These are phyloP conservation scores for Hansfordia pulvinata DNA, from an alignment of 2,329 filamentous ascomycete genomes.

Conservation along the genomic window DNA sequence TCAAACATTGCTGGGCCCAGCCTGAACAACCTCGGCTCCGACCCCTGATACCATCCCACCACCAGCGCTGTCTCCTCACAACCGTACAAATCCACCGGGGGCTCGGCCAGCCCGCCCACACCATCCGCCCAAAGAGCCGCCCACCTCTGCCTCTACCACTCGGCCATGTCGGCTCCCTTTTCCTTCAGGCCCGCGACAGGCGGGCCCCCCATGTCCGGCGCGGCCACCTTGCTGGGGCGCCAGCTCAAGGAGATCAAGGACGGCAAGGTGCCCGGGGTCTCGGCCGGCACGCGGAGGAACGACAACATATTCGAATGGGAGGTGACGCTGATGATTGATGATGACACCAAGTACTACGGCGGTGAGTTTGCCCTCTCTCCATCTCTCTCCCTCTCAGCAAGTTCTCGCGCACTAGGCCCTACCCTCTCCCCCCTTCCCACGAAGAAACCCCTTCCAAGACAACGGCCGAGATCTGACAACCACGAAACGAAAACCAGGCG, in stretches of 20 bases:
- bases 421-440: background rate
- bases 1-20: too few species aligned
- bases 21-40: slow-evolving; percentile 41
- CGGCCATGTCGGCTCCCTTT: slow-evolving; percentile 28
- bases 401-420: too few species aligned
- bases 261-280: slow-evolving; percentile 88
- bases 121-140: too few species aligned
- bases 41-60: slow-evolving; percentile 34
- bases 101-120: too few species aligned
- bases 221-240: slow-evolving; percentile 61
- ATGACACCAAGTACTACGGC: slow-evolving; percentile 87
- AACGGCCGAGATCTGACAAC: background rate
- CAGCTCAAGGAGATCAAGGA: slow-evolving; percentile 90
- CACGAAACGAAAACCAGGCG: slow-evolving; percentile 40
- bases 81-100: too few species aligned
- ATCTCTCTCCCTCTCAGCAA: background rate
- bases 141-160: too few species aligned
- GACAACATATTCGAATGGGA: slow-evolving; percentile 95
- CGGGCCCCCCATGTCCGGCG: slow-evolving; percentile 33
- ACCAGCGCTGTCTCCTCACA: too few species aligned
- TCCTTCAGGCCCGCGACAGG: slow-evolving; percentile 32
- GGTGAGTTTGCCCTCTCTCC: slow-evolving; percentile 37
- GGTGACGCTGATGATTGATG: slow-evolving; percentile 96
- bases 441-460: background rate
- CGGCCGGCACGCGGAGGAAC: slow-evolving; percentile 73